A percentile compares a stretch with the other conserved stretches of the same genome.
Conservation (phyloP, 192 early-diverging fungal genomes). For the Backusella circina region DNA sequence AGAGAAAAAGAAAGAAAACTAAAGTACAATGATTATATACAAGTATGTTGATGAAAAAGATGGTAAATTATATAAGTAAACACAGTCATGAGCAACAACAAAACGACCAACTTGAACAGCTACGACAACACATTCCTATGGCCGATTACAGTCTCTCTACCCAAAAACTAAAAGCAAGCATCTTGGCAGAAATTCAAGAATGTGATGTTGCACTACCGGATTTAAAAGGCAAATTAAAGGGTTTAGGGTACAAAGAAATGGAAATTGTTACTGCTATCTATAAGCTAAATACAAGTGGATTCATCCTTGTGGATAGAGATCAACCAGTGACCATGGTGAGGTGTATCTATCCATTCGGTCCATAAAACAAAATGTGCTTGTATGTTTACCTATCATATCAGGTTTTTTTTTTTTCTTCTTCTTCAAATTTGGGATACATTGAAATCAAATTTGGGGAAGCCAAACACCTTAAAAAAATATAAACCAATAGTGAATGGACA, state of each 20-base stretch:
- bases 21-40: neutral
- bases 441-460: neutral
- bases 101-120: neutral
- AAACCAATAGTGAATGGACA: neutral
- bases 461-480: neutral
- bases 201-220: neutral
- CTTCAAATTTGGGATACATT: no score
- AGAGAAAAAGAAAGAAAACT: neutral
- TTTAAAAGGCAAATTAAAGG: neutral
- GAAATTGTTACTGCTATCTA: neutral
- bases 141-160: neutral
- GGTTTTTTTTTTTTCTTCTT: no score
- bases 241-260: neutral
- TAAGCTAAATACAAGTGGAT: neutral
- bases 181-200: neutral
- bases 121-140: neutral
- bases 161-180: neutral
- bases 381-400: no score
- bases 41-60: neutral
- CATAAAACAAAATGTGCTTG: neutral
- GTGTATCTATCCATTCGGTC: neutral
- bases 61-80: neutral
- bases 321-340: neutral
- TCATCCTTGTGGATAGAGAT: neutral
- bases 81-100: neutral